phyloP scores from a whole-genome alignment of 768 basidiomycete species.

The Calvatia gigantea region DNA sequence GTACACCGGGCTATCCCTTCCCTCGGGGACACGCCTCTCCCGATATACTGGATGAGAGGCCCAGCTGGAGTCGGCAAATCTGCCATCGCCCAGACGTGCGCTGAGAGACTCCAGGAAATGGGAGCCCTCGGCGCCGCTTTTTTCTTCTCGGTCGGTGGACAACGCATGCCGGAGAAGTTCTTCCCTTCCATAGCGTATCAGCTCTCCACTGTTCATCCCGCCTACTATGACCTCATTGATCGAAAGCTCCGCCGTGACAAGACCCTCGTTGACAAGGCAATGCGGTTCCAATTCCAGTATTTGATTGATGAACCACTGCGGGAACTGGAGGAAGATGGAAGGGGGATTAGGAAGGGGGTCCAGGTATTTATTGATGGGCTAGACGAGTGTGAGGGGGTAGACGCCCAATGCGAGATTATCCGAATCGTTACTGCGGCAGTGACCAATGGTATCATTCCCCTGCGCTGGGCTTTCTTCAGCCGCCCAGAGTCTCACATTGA shows the following conservation, averaged over 20 bases:
- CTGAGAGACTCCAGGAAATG: background rate
- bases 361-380: background rate
- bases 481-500: slow-evolving; percentile 1
- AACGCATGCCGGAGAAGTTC: background rate
- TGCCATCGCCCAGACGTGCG: background rate
- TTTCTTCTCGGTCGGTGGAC: slow-evolving; percentile 1
- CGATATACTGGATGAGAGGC: no score
- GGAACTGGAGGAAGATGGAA: background rate
- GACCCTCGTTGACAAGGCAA: background rate
- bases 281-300: background rate
- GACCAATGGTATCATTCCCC: background rate
- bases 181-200: slow-evolving; percentile 1
- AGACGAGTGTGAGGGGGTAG: background rate
- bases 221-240: background rate
- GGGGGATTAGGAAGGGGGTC: background rate
- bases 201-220: background rate
- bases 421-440: background rate
- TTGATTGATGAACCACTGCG: background rate
- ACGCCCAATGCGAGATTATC: background rate
- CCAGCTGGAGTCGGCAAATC: no score
- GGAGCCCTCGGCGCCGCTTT: slow-evolving; percentile 2
- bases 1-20: no score
- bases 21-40: no score
- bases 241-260: background rate
- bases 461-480: slow-evolving; percentile 4